Percentiles rank a stretch among this genome's conserved stretches.
These are phyloP conservation scores for Schrenkiella parvula DNA, from an alignment of 345 rosid genomes.

Conservation along the genomic window DNA sequence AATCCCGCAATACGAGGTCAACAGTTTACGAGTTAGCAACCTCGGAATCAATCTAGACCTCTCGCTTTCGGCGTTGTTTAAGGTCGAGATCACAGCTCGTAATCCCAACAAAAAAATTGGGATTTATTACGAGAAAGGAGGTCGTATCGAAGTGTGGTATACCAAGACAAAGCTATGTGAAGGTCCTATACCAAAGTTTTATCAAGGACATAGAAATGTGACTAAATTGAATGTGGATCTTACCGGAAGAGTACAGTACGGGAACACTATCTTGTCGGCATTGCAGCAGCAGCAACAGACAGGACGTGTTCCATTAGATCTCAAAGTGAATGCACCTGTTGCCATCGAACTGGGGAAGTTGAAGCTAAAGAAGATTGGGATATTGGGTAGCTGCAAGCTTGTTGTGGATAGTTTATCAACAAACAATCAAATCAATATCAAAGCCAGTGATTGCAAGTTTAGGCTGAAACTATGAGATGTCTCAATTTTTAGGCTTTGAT, in stretches of 20 bases:
- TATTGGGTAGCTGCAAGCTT: conserved; percentile 62
- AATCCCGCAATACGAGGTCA: conserved; percentile 63
- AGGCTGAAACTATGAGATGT: conserved; percentile 51
- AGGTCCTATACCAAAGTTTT: conserved; percentile 75
- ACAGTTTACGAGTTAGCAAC: conserved; percentile 57
- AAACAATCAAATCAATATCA: conserved; percentile 53
- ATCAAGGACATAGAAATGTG: conserved; percentile 72
- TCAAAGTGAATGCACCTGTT: conserved; percentile 64
- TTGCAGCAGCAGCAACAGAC: conserved; percentile 83
- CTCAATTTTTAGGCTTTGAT: background rate
- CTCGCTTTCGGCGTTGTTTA: conserved; percentile 58
- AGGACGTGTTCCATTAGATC: conserved; percentile 73
- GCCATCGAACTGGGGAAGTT: conserved; percentile 58
- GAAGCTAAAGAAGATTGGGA: conserved; percentile 63
- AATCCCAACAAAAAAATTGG: conserved; percentile 86
- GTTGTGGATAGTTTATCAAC: conserved; percentile 72
- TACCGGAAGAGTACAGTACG: conserved; percentile 53
- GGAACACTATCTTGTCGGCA: conserved; percentile 63
- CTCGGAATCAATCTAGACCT: conserved; percentile 64
- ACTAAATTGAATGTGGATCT: conserved; percentile 60
- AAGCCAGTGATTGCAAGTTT: conserved; percentile 70
- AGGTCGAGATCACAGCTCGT: conserved; percentile 71
- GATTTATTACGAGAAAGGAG: conserved; percentile 70
- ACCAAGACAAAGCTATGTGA: conserved; percentile 51
- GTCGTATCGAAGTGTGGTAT: conserved; percentile 68